Evolutionary conservation across 164 flowering plant species (phyloP), one percentile per base, ranked within the genome.

Genomic region (Stephania cephalantha): DNA sequence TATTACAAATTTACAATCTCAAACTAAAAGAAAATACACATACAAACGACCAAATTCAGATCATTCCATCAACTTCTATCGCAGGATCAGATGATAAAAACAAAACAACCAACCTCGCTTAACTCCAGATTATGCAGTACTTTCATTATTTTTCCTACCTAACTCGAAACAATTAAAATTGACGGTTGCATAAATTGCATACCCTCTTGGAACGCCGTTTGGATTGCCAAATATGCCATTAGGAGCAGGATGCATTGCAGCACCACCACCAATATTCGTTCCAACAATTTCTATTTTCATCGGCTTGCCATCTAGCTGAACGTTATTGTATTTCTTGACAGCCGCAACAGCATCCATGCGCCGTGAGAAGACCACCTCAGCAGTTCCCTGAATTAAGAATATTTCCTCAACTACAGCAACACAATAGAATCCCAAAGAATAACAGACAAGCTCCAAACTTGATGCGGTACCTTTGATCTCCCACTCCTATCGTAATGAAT

Each of bases 211-310:
- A 76, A 67, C 76, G 29, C 86, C 87, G 82, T 81, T 85, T 8
- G 87, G 78, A 82, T 78, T 89, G 76, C 85, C 89, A 84, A 85
- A 78, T 25, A 65, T 20, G 48, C 82, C 89, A 84, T 84, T 88
- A 44, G 82, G 35, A 72, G 82, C 77, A 7, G 78, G 74, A 55
- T 83, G 76, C 55, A 80, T 67, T 46, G 80, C 83, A 79, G 81
- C 91, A 83, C 92, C 87, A 45, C 89, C 79, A 1, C 72, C 70
- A 42, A 91, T 78, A 78, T 92, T 95, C 63, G 97, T 89, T 75
- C 97, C 97, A 68, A 93, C 93, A n/a, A 95, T 86, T 85, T 96
- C 99, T 74, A 96, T 89, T 76, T 96, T 96, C 99, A 96, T 96
- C 45, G 97, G 98, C 81, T 96, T 96, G 74, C 99, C 99, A 85